Evolutionary conservation across 1,139 yeast genomes (phyloP).

Genomic region (Pneumocystis carinii): DNA sequence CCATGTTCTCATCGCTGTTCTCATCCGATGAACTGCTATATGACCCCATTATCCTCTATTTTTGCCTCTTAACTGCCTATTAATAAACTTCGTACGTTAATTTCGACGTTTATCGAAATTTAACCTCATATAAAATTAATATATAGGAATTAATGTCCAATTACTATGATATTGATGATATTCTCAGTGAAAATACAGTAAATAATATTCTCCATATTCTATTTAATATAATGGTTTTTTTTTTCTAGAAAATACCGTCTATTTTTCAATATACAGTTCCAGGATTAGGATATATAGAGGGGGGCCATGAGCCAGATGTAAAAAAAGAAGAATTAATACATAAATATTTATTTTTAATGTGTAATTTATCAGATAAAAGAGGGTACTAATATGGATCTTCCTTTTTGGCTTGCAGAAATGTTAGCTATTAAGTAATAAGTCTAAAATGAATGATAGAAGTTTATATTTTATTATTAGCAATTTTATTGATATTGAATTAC

Average conservation of each 20-base stretch:
- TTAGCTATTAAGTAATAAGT: conserved; percentile 38
- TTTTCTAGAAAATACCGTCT: conserved; percentile 10
- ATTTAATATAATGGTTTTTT: neutral
- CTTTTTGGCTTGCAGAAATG: conserved; percentile 78
- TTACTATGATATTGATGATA: neutral
- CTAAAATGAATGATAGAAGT: conserved; percentile 14
- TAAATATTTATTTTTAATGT: neutral
- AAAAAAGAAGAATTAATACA: neutral
- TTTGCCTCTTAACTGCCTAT: neutral
- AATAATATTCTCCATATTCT: neutral
- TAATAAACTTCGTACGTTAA: neutral
- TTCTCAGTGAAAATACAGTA: neutral
- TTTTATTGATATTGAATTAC: conserved; percentile 23
- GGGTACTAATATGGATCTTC: conserved; percentile 61
- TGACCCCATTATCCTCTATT: neutral
- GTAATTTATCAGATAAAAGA: conserved; percentile 31
- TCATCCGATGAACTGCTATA: neutral
- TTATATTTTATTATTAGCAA: conserved; percentile 3
- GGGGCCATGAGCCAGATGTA: conserved; percentile 4
- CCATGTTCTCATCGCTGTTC: neutral
- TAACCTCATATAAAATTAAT: neutral
- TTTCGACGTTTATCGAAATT: neutral
- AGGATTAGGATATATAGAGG: conserved; percentile 11
- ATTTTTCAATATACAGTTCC: conserved; percentile 11
- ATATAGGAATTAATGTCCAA: neutral